Percentiles rank a stretch among this genome's conserved stretches.
Conservation (phyloP, 352 stramenopile species). For the Lagenidium giganteum region DNA sequence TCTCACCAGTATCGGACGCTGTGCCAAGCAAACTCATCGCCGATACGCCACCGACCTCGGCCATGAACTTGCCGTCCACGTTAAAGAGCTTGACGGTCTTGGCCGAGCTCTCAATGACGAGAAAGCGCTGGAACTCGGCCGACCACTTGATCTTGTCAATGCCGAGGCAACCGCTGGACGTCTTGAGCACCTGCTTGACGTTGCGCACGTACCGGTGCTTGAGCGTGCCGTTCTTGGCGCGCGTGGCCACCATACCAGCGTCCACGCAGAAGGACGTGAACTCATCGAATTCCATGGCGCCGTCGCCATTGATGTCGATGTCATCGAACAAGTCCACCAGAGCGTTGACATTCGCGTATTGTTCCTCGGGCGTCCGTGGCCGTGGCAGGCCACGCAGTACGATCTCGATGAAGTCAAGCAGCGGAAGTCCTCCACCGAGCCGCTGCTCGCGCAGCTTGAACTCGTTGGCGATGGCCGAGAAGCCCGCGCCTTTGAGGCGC, state of each 20-base stretch:
- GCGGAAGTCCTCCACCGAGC: constrained; percentile 48
- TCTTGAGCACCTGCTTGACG: constrained; percentile 50
- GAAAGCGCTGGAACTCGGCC: constrained; percentile 43
- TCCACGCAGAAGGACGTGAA: constrained; percentile 87
- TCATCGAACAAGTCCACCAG: constrained; percentile 80
- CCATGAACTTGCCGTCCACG: constrained; percentile 38
- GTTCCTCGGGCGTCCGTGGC: constrained; percentile 34
- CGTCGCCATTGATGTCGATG: constrained; percentile 87
- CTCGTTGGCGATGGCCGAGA: constrained; percentile 73
- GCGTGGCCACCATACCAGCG: constrained; percentile 73
- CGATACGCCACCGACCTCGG: constrained; percentile 27
- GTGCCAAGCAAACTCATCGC: constrained; percentile 18
- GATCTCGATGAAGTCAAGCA: constrained; percentile 80
- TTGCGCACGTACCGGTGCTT: constrained; percentile 77
- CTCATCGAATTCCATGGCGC: constrained; percentile 81
- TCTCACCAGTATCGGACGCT: neutral
- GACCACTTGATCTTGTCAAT: constrained; percentile 78
- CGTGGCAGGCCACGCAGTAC: constrained; percentile 53
- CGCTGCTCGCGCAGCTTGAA: constrained; percentile 61
- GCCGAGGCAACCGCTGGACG: constrained; percentile 31
- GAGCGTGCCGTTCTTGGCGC: constrained; percentile 29
- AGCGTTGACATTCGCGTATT: constrained; percentile 42
- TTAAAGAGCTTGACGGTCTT: constrained; percentile 71
- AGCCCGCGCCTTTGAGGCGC: constrained; percentile 65
- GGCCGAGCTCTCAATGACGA: constrained; percentile 61